phyloP scores from a whole-genome alignment of 2,329 filamentous ascomycete species.

The Ploettnerulaceae sp. region DNA sequence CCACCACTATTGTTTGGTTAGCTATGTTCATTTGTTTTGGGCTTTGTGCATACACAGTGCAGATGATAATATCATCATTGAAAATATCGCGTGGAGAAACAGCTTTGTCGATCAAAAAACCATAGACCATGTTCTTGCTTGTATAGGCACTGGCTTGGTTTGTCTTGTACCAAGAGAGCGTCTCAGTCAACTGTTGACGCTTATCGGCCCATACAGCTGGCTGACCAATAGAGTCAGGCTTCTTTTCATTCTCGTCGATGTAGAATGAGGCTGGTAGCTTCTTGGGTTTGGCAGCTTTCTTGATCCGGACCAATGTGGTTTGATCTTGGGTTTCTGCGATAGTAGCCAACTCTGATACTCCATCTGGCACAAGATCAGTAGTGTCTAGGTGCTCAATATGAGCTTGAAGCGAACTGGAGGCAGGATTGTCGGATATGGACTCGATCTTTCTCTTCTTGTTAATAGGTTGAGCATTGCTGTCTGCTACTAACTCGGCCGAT shows the following conservation, averaged over 20 bases:
- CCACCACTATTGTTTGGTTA: constrained; percentile 46
- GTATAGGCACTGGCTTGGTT: constrained; percentile 57
- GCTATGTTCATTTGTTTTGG: constrained; percentile 9
- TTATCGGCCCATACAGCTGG: constrained; percentile 53
- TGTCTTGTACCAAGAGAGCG: constrained; percentile 56
- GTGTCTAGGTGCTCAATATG: too few relatives aligned
- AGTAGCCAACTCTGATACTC: too few relatives aligned
- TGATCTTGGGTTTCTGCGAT: too few relatives aligned
- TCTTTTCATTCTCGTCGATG: constrained; percentile 15
- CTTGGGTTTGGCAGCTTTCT: too few relatives aligned
- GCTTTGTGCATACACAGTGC: constrained; percentile 47
- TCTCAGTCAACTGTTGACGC: constrained; percentile 58
- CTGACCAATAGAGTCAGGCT: constrained; percentile 23
- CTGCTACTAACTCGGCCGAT: too few relatives aligned
- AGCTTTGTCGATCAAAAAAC: constrained; percentile 55
- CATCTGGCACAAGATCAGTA: too few relatives aligned
- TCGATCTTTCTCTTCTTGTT: too few relatives aligned
- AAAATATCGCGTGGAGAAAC: constrained; percentile 52
- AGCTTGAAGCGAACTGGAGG: too few relatives aligned
- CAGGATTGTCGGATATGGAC: too few relatives aligned
- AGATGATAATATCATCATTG: constrained; percentile 57
- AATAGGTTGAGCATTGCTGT: too few relatives aligned
- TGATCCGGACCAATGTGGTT: too few relatives aligned
- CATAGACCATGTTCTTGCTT: constrained; percentile 44
- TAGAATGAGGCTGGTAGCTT: constrained; percentile 1